Evolutionary conservation across 768 basidiomycete species (phyloP).

Genomic region (Plicaturopsis crispa): DNA sequence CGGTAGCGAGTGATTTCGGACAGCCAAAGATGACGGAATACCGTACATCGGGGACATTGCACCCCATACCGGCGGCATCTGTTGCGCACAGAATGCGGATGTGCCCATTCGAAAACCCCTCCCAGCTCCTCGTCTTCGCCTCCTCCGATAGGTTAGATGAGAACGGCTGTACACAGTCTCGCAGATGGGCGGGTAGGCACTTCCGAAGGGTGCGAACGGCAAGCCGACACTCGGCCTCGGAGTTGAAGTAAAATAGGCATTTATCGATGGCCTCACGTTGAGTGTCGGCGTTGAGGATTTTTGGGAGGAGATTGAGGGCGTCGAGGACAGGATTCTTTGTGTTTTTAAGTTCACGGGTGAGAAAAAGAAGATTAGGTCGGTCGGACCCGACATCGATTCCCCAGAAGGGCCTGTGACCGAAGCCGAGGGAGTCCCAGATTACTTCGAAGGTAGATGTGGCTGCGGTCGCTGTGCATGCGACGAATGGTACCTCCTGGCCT

Average conservation of each 20-base stretch:
- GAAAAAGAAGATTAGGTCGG: slow-evolving; percentile 17
- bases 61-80: slow-evolving; percentile 18
- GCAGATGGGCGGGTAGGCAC: slow-evolving; percentile 11
- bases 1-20: background rate
- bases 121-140: slow-evolving; percentile 13
- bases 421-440: slow-evolving; percentile 18
- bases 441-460: slow-evolving; percentile 16
- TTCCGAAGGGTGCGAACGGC: slow-evolving; percentile 8
- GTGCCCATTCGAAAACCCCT: slow-evolving; percentile 8
- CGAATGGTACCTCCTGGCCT: slow-evolving; percentile 19
- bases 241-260: slow-evolving; percentile 10
- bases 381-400: slow-evolving; percentile 21
- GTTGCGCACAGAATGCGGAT: slow-evolving; percentile 20
- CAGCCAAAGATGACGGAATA: slow-evolving; percentile 1
- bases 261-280: slow-evolving; percentile 9
- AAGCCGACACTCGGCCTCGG: slow-evolving; percentile 5
- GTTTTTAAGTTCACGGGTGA: slow-evolving; percentile 9
- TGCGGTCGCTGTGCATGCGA: slow-evolving; percentile 20
- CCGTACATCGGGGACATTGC: slow-evolving; percentile 12
- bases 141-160: slow-evolving; percentile 12
- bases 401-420: slow-evolving; percentile 24
- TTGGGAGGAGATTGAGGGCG: slow-evolving; percentile 11
- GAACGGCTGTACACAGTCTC: slow-evolving; percentile 12
- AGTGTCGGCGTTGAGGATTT: slow-evolving; percentile 6
- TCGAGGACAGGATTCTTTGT: slow-evolving; percentile 11